Evolutionary conservation across 2,329 filamentous ascomycete genomes (phyloP), one percentile per base, ranked within the genome.

Genomic region (Ilyonectria mors-panacis): DNA sequence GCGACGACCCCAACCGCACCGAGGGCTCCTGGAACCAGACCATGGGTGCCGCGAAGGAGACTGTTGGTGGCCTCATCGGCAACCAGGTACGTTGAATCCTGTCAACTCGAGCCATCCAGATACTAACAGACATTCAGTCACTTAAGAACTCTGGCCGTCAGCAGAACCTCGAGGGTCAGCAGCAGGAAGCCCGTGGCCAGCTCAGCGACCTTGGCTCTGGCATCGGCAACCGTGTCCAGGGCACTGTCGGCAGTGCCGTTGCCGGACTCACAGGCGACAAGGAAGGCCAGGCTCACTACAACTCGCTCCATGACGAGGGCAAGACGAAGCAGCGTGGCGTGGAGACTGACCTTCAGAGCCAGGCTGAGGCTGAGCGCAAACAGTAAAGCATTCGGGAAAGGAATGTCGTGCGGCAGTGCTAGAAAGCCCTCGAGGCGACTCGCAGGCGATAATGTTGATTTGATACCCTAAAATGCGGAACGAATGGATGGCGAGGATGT

Each of bases 21-120:
- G 79, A 88, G 19, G 95, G 95, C 48, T 86, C 87, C 19, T 97
- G 92, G 91, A 94, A 97, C 84, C 95, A 98, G 83, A 97, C 94
- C 6, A 78, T 95, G n/a, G 95, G 95, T 59, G 89, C 92, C 1
- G 91, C 91, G 48, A 98, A 98, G 85, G 94, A 98, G 79, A 85
- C 91, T 5, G 70, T 96, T 1, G 95, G 95, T 65, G 91, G 91
- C 19, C 75, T 95, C 6, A 72, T 95, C 28, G 95, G 95, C 67
- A 90, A 89, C 70, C 92, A 96, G 82, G 88, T 88, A 78, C 71
- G 82, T 75, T 55, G 12, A 13, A 17, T 12, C 21, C 37, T 51
- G 17, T 66, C 65, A 28, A 9, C 19, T 3, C 1, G 61, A 53
- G 15, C 17, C 21, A 12, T 4, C 15, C 12, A 3, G n/a, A 33